phyloP scores from a whole-genome alignment of 139 green algal genomes.

The Haematococcus sp. region DNA sequence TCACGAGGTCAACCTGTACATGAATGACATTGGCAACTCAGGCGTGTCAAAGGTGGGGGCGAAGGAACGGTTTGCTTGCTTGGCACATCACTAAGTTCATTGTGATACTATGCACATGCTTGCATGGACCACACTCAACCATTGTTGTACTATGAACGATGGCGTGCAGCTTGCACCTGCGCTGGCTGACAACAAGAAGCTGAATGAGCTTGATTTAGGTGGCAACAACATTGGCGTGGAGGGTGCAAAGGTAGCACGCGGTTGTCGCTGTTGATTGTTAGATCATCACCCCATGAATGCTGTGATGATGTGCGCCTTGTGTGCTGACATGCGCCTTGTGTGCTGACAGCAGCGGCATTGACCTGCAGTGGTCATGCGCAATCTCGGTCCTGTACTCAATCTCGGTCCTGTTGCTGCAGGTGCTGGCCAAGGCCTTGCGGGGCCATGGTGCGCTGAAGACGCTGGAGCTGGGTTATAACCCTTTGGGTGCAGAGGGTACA shows the following conservation, averaged over 20 bases:
- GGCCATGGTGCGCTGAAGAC: constrained; percentile 56
- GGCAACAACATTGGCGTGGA: constrained; percentile 88
- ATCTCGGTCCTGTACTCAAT: too few species aligned
- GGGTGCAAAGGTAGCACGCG: constrained; percentile 15
- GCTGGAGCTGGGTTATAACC: constrained; percentile 95
- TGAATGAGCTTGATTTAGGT: constrained; percentile 87
- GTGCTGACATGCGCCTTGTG: too few species aligned
- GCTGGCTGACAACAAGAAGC: constrained; percentile 33
- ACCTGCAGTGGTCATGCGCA: too few species aligned
- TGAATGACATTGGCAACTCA: constrained; percentile 91
- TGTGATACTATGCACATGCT: too few species aligned
- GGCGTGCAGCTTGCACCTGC: constrained; percentile 23
- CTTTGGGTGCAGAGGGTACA: constrained; percentile 77
- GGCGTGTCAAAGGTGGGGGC: constrained; percentile 65
- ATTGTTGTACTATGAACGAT: not conserved
- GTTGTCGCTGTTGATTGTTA: too few species aligned
- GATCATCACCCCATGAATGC: too few species aligned
- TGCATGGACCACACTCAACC: not conserved
- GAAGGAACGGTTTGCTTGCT: not conserved
- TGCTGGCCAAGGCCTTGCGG: constrained; percentile 62
- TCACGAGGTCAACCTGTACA: constrained; percentile 91
- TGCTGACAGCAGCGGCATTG: too few species aligned
- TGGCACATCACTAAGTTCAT: not conserved
- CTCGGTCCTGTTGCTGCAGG: too few species aligned
- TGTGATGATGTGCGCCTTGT: too few species aligned